A percentile compares a stretch with the other conserved stretches of the same genome.
Evolutionary conservation across 2,329 filamentous ascomycete species (phyloP).

Genomic region (Elsinoe batatas): DNA sequence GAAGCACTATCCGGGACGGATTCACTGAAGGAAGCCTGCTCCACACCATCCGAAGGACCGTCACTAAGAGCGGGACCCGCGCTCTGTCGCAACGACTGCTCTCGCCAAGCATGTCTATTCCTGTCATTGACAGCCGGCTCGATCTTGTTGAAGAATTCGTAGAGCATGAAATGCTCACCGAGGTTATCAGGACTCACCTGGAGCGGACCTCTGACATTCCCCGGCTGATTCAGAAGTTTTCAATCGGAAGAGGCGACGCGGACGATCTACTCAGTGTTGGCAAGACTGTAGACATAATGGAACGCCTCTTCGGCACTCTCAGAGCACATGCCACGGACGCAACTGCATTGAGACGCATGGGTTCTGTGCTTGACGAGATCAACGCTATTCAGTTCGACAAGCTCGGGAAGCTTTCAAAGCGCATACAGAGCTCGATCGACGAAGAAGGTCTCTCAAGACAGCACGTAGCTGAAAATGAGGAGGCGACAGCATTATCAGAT

Average conservation of each 20-base stretch:
- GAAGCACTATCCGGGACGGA: slow-evolving; percentile 73
- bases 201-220: slow-evolving; percentile 74
- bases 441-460: slow-evolving; percentile 80
- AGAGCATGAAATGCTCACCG: slow-evolving; percentile 54
- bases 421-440: slow-evolving; percentile 73
- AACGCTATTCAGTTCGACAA: slow-evolving; percentile 49
- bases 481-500: slow-evolving; percentile 59
- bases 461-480: slow-evolving; percentile 65
- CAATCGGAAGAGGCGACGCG: slow-evolving; percentile 79
- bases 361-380: slow-evolving; percentile 35
- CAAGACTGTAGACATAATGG: slow-evolving; percentile 66
- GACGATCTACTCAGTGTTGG: slow-evolving; percentile 82
- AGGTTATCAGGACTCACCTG: slow-evolving; percentile 58
- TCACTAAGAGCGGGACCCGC: slow-evolving; percentile 82
- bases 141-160: slow-evolving; percentile 73
- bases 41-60: slow-evolving; percentile 79
- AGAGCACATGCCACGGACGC: slow-evolving; percentile 29
- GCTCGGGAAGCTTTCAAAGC: slow-evolving; percentile 57
- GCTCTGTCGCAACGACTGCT: slow-evolving; percentile 76
- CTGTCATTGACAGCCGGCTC: slow-evolving; percentile 66
- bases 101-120: slow-evolving; percentile 77
- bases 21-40: slow-evolving; percentile 72
- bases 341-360: slow-evolving; percentile 15
- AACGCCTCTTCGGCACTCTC: slow-evolving; percentile 49
- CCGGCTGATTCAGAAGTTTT: slow-evolving; percentile 86